These are phyloP conservation scores for Trifolium dubium DNA, from an alignment of 306 rosid genomes.

Conservation along the genomic window DNA sequence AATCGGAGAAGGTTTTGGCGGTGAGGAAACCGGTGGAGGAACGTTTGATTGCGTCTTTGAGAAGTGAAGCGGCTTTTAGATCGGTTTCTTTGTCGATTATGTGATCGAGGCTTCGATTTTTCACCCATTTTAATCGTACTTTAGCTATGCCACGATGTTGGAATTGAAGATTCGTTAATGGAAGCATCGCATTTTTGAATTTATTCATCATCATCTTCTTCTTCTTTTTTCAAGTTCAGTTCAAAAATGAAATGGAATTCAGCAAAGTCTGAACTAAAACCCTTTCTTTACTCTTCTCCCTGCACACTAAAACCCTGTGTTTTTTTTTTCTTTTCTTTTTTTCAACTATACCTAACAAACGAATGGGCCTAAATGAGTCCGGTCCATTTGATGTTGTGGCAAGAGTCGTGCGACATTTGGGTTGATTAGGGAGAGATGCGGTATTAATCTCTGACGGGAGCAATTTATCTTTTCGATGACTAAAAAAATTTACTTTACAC, in stretches of 20 bases:
- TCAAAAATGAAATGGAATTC: not conserved
- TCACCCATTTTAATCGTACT: slow-evolving; percentile 92
- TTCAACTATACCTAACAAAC: no score
- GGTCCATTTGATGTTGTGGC: no score
- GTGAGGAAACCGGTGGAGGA: slow-evolving; percentile 60
- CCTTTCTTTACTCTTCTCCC: not conserved
- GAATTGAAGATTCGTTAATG: slow-evolving; percentile 49
- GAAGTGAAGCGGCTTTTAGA: slow-evolving; percentile 25
- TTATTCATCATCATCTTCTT: slow-evolving; percentile 34
- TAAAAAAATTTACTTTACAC: no score
- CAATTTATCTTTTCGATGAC: no score
- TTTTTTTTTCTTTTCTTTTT: no score
- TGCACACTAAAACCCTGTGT: no score
- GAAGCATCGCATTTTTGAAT: slow-evolving; percentile 12
- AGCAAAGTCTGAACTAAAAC: not conserved
- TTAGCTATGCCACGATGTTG: slow-evolving; percentile 73
- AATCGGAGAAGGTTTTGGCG: slow-evolving; percentile 68
- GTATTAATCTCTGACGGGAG: no score
- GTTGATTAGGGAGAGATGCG: no score
- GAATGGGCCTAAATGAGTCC: no score
- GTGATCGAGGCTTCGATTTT: slow-evolving; percentile 81
- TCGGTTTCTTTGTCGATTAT: slow-evolving; percentile 87
- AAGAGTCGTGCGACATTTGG: no score
- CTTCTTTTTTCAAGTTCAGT: not conserved
- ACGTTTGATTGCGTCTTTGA: slow-evolving; percentile 84